Evolutionary conservation across 352 stramenopile genomes (phyloP).

Genomic region (Chrysophaeum taylorii): DNA sequence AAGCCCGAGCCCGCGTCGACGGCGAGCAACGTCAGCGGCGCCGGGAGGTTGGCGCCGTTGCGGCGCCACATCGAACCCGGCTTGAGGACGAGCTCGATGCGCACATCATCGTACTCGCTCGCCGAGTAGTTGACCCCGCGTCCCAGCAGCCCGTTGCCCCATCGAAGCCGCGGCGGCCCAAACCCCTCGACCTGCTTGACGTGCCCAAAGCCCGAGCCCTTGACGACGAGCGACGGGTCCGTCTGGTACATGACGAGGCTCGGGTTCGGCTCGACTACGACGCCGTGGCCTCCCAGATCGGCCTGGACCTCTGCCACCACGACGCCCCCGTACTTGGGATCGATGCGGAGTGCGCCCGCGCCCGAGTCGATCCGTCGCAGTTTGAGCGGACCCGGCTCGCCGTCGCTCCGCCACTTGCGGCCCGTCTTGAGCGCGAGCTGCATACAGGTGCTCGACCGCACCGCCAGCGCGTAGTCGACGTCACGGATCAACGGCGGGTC

Average conservation of each 20-base stretch:
- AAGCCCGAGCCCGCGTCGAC: constrained; percentile 3
- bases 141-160: constrained; percentile 9
- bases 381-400: constrained; percentile 10
- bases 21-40: neutral
- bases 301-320: constrained; percentile 15
- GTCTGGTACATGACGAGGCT: constrained; percentile 7
- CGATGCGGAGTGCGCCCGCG: constrained; percentile 7
- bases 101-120: neutral
- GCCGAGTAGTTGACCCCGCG: constrained; percentile 14
- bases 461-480: constrained; percentile 6
- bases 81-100: constrained; percentile 8
- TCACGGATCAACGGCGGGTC: neutral
- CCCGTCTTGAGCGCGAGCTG: constrained; percentile 12
- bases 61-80: neutral
- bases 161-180: neutral
- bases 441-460: constrained; percentile 6
- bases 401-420: constrained; percentile 9
- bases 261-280: neutral
- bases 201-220: constrained; percentile 11
- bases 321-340: constrained; percentile 9
- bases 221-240: neutral
- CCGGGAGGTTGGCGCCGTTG: constrained; percentile 15
- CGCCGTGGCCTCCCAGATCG: constrained; percentile 7
- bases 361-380: constrained; percentile 13
- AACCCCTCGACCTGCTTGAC: neutral